These are phyloP conservation scores for Backusella macrospora DNA, from an alignment of 192 early-diverging fungal species.

Conservation along the genomic window DNA sequence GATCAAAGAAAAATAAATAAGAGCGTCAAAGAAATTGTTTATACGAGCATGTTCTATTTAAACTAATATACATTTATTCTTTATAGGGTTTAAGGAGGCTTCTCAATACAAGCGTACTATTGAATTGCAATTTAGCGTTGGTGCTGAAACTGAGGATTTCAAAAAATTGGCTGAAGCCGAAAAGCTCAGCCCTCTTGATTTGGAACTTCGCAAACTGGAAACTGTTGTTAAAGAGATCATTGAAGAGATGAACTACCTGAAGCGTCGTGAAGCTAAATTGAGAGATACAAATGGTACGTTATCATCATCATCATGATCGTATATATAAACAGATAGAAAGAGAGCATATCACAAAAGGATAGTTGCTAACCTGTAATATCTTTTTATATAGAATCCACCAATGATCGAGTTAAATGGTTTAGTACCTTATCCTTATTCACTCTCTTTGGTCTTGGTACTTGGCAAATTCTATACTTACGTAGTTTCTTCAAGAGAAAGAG, in stretches of 20 bases:
- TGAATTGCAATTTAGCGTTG: slow-evolving; percentile 80
- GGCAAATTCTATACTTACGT: slow-evolving; percentile 86
- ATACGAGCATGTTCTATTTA: not conserved
- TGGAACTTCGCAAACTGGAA: slow-evolving; percentile 85
- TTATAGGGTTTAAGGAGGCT: slow-evolving; percentile 52
- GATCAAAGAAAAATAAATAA: not conserved
- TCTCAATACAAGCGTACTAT: slow-evolving; percentile 63
- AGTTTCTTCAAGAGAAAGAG: slow-evolving; percentile 90
- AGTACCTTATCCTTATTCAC: slow-evolving; percentile 75
- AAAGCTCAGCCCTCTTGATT: slow-evolving; percentile 86
- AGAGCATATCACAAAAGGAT: not conserved
- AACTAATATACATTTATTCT: not conserved
- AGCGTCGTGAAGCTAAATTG: slow-evolving; percentile 79
- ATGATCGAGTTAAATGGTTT: slow-evolving; percentile 84
- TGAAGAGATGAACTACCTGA: slow-evolving; percentile 86
- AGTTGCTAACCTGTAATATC: slow-evolving; percentile 4
- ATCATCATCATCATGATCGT: not conserved
- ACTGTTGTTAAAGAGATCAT: slow-evolving; percentile 74
- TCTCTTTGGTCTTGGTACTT: slow-evolving; percentile 67
- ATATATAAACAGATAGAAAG: not conserved
- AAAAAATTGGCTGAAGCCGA: slow-evolving; percentile 68
- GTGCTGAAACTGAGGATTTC: slow-evolving; percentile 83
- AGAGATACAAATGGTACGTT: slow-evolving; percentile 83
- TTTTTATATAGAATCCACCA: slow-evolving; percentile 74
- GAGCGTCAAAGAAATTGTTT: not conserved